Base-by-base conservation (phyloP, 257 asterid genomes). In the Marsdenia floribunda region DNA sequence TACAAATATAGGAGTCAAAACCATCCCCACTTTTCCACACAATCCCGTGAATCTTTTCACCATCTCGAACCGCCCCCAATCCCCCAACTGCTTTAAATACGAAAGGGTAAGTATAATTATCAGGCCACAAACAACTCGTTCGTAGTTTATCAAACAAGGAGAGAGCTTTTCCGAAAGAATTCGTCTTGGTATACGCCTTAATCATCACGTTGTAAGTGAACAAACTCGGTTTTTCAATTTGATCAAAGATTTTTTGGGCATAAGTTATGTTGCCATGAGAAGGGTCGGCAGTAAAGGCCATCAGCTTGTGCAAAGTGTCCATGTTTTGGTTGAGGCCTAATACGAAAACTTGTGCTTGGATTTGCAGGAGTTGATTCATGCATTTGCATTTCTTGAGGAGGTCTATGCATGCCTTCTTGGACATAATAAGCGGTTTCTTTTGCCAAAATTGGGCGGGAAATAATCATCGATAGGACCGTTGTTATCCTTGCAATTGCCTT, bases 21-120 rank as follows among this genome's bases (percentile, higher is more conserved):
- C 82, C 77, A 76, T 72, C 82, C 75, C 96, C 98, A 77, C 80
- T 77, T 79, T 88, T 93, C 78, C 90, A 54, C 44, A 88, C 96
- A 84, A 87, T 83, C 42, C 96, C 97, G 63, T 90, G 98, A 86
- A 91, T 61, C 90, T 84, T 93, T 76, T 87, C 88, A 80, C 97
- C 97, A 49, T 73, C 86, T 16, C 18, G 64, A 67, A 83, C 84
- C 78, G 46, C 47, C 74, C 83, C 82, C 86, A 91, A 71, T 74
- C 89, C 81, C 8, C 83, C 93, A 75, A 88, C 73, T 6, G 96
- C 90, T 82, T 93, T 91, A 60, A 85, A 91, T 77, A 91, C 90
- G 52, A 93, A 93, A 1, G 98, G 97, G 78, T 86, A 93, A 4
- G 97, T 91, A 50, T 85, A 93, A 71, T 82, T 88, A 85, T 93